Conservation (phyloP, 352 stramenopile species). For the Phytophthora pinifolia region DNA sequence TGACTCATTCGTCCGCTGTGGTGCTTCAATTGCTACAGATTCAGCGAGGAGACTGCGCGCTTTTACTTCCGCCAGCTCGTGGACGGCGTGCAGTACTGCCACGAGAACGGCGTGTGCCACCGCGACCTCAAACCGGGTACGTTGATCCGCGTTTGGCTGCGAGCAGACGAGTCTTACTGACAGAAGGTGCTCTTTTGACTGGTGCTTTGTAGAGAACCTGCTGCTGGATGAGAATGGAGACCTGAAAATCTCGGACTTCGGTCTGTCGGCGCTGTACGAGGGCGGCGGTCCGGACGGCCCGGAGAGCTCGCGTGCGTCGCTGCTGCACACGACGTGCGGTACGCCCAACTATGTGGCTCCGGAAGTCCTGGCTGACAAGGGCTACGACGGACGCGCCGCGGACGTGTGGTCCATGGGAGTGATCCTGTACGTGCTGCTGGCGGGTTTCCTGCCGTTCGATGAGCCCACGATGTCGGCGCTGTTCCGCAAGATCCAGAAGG, state of each 20-base stretch:
- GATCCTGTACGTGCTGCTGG: slow-evolving; percentile 96
- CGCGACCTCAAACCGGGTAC: slow-evolving; percentile 94
- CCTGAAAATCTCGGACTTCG: slow-evolving; percentile 99
- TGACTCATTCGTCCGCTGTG: slow-evolving; percentile 26
- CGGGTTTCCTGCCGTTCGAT: slow-evolving; percentile 94
- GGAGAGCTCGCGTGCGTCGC: slow-evolving; percentile 85
- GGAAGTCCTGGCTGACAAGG: slow-evolving; percentile 93
- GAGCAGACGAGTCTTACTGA: no score
- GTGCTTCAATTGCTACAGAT: slow-evolving; percentile 38
- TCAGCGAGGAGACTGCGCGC: slow-evolving; percentile 95
- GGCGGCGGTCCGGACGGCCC: slow-evolving; percentile 72
- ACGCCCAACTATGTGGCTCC: slow-evolving; percentile 97
- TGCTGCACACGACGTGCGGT: slow-evolving; percentile 96
- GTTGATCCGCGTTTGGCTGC: slow-evolving; percentile 2
- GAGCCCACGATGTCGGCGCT: slow-evolving; percentile 94
- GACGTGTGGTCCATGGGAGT: slow-evolving; percentile 99
- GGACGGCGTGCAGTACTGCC: slow-evolving; percentile 96
- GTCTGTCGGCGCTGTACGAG: slow-evolving; percentile 94
- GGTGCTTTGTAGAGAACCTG: slow-evolving; percentile 86
- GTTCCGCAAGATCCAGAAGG: slow-evolving; percentile 97
- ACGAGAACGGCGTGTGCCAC: slow-evolving; percentile 97
- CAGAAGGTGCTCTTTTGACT: not conserved
- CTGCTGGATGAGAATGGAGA: slow-evolving; percentile 95
- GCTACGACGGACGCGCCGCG: slow-evolving; percentile 91
- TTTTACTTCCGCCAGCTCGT: slow-evolving; percentile 99